phyloP scores from a whole-genome alignment of 1,284 basidiomycete species.

The Marasmius tenuissimus region DNA sequence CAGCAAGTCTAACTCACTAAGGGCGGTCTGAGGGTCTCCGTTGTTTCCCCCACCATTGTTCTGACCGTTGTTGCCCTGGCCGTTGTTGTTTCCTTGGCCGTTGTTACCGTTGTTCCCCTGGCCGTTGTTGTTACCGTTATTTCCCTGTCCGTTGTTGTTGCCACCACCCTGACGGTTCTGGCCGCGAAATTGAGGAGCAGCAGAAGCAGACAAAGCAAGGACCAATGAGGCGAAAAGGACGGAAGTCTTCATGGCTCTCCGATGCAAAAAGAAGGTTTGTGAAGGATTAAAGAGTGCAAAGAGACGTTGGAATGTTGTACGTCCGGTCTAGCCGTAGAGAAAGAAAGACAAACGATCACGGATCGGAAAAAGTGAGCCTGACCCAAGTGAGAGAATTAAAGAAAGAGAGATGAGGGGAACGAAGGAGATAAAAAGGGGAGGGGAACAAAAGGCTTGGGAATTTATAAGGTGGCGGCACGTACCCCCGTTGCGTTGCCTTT shows the following conservation, averaged over 20 bases:
- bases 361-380: slow-evolving; percentile 26
- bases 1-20: slow-evolving; percentile 23
- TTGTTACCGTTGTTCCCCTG: background rate
- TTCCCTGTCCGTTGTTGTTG: background rate
- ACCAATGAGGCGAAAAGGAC: slow-evolving; percentile 27
- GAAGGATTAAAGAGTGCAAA: slow-evolving; percentile 23
- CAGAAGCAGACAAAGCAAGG: slow-evolving; percentile 26
- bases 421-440: background rate
- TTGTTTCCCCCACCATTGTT: slow-evolving; percentile 7
- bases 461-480: background rate
- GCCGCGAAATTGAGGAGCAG: slow-evolving; percentile 20
- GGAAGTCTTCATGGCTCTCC: slow-evolving; percentile 30
- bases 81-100: background rate
- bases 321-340: slow-evolving; percentile 26
- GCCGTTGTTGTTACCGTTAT: background rate
- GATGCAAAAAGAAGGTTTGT: slow-evolving; percentile 11
- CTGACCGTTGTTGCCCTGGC: background rate
- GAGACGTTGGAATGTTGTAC: slow-evolving; percentile 21
- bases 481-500: too few species aligned
- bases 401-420: slow-evolving; percentile 15
- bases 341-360: slow-evolving; percentile 35
- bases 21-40: slow-evolving; percentile 28
- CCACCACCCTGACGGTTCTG: background rate
- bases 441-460: background rate
- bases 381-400: slow-evolving; percentile 15